A percentile compares a stretch with the other conserved stretches of the same genome.
Conservation (phyloP, 2,329 filamentous ascomycete species). For the Aulographum hederae region DNA sequence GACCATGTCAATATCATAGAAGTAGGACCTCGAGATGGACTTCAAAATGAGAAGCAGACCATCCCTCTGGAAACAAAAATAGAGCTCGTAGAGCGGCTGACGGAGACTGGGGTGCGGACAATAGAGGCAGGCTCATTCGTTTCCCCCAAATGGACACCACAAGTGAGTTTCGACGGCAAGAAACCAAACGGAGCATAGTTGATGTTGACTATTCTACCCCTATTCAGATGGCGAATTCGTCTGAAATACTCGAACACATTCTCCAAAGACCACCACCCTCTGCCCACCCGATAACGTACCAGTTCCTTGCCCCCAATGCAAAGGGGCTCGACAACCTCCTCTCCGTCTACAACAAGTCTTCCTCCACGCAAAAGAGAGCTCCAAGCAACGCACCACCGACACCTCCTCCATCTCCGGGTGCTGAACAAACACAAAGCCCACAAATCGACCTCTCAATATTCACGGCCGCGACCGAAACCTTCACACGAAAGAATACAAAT, state of each 20-base stretch:
- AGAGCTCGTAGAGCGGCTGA: slow-evolving; percentile 52
- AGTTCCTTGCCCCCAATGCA: slow-evolving; percentile 63
- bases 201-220: slow-evolving; percentile 1
- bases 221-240: slow-evolving; percentile 57
- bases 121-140: slow-evolving; percentile 78
- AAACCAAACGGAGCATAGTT: not conserved
- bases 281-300: slow-evolving; percentile 44
- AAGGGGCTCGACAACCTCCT: slow-evolving; percentile 51
- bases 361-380: slow-evolving; percentile 1
- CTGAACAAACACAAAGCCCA: slow-evolving; percentile 17
- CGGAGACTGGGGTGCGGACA: slow-evolving; percentile 46
- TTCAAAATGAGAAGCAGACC: slow-evolving; percentile 64
- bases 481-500: slow-evolving; percentile 68
- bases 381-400: slow-evolving; percentile 29
- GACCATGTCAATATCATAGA: slow-evolving; percentile 49
- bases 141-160: slow-evolving; percentile 68
- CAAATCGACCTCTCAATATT: slow-evolving; percentile 65
- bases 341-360: slow-evolving; percentile 9
- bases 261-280: slow-evolving; percentile 38
- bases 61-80: slow-evolving; percentile 59
- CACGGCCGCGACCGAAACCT: slow-evolving; percentile 63
- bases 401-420: slow-evolving; percentile 18
- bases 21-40: slow-evolving; percentile 69
- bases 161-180: slow-evolving; percentile 28
- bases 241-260: slow-evolving; percentile 53